A percentile compares a stretch with the other conserved stretches of the same genome.
Evolutionary conservation across 2,329 filamentous ascomycete species (phyloP).

Genomic region (Knufia fluminis): DNA sequence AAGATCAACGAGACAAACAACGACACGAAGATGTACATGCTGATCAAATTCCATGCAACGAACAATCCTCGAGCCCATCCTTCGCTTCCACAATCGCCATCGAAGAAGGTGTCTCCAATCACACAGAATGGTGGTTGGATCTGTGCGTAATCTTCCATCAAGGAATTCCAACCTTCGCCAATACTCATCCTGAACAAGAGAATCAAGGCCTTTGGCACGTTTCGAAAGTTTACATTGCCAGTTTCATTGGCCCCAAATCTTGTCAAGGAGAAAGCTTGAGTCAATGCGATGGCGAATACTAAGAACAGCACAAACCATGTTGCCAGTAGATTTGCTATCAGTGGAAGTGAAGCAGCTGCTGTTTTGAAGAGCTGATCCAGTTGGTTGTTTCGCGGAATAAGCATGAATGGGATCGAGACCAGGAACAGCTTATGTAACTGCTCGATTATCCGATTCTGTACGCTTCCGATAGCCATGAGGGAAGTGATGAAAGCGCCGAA

Average conservation of each 20-base stretch:
- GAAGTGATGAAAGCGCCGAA: conserved; percentile 72
- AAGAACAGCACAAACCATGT: conserved; percentile 97
- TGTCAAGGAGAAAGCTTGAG: conserved; percentile 90
- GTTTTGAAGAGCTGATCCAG: conserved; percentile 98
- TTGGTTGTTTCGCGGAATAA: conserved; percentile 94
- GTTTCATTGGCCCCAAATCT: conserved; percentile 66
- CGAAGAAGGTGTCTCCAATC: conserved; percentile 59
- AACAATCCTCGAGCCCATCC: conserved; percentile 84
- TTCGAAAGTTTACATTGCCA: conserved; percentile 83
- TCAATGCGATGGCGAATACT: conserved; percentile 91
- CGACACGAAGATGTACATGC: conserved; percentile 99
- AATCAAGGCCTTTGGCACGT: conserved; percentile 86
- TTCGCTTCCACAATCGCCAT: conserved; percentile 85
- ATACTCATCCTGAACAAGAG: conserved; percentile 86
- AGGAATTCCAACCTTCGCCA: conserved; percentile 90
- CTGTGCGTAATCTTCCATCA: conserved; percentile 91
- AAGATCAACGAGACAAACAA: conserved; percentile 97
- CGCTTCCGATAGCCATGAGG: conserved; percentile 60
- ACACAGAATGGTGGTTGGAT: conserved; percentile 77
- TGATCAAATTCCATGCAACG: conserved; percentile 96
- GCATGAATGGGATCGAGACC: conserved; percentile 75
- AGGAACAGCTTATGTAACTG: conserved; percentile 91
- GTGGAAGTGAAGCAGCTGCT: conserved; percentile 80
- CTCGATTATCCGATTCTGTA: conserved; percentile 51
- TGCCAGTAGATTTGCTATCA: conserved; percentile 82